Evolutionary conservation across 768 basidiomycete species (phyloP).

Genomic region (Psilocybe tampanensis): DNA sequence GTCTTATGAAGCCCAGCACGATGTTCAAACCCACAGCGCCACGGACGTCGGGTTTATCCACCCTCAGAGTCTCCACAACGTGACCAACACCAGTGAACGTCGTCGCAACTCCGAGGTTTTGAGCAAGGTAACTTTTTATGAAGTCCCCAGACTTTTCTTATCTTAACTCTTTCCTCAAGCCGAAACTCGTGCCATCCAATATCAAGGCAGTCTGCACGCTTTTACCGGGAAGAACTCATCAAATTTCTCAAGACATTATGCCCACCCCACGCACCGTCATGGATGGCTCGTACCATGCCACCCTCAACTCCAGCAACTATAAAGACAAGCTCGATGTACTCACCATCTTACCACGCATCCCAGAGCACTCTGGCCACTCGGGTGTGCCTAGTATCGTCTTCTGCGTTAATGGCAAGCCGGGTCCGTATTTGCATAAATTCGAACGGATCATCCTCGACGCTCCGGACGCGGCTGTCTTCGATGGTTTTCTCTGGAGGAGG

Average conservation of each 20-base stretch:
- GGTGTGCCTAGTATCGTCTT: conserved; percentile 21
- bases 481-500: conserved; percentile 18
- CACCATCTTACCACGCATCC: conserved; percentile 17
- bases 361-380: conserved; percentile 13
- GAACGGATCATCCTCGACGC: conserved; percentile 18
- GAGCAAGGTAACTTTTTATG: not conserved
- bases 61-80: conserved; percentile 4
- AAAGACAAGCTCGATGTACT: conserved; percentile 4
- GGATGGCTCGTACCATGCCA: conserved; percentile 12
- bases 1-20: not conserved
- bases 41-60: not conserved
- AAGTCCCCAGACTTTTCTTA: no score
- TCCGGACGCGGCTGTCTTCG: conserved; percentile 19
- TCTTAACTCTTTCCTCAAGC: not conserved
- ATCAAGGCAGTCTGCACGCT: not conserved
- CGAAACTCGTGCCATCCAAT: not conserved
- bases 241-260: conserved; percentile 3
- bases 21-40: not conserved
- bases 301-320: not conserved
- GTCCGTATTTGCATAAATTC: conserved; percentile 18
- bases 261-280: conserved; percentile 16
- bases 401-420: conserved; percentile 22
- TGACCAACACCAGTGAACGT: not conserved
- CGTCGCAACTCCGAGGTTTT: not conserved
- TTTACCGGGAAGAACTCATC: conserved; percentile 5